These are phyloP conservation scores for Chalara sp. DNA, from an alignment of 2,329 filamentous ascomycete species.

Conservation along the genomic window DNA sequence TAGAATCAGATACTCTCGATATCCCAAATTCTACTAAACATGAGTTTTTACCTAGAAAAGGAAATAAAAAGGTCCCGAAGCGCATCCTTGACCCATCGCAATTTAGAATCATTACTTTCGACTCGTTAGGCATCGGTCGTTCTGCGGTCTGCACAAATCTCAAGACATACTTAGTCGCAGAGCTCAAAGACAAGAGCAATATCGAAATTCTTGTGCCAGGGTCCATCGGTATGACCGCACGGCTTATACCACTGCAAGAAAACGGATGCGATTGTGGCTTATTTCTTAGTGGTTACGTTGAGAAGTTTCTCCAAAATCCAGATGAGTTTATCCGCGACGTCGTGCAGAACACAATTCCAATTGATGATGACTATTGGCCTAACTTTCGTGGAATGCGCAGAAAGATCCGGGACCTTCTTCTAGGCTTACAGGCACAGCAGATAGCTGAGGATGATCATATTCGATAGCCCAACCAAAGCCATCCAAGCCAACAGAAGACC, in stretches of 20 bases:
- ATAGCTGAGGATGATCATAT: too few relatives aligned
- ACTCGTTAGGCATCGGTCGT: constrained; percentile 62
- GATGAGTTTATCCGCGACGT: constrained; percentile 62
- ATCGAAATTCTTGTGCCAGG: constrained; percentile 24
- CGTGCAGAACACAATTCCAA: constrained; percentile 49
- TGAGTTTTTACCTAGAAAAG: constrained; percentile 22
- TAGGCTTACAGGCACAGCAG: too few relatives aligned
- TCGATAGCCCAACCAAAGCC: too few relatives aligned
- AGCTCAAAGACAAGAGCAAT: constrained; percentile 57
- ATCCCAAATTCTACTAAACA: constrained; percentile 5
- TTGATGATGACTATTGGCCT: constrained; percentile 42
- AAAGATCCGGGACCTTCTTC: constrained; percentile 60
- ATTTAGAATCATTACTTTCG: constrained; percentile 76
- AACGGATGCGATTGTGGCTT: constrained; percentile 90
- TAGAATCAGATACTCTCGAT: constrained; percentile 6
- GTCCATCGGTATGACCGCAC: constrained; percentile 57
- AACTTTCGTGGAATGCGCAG: constrained; percentile 52
- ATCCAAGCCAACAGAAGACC: too few relatives aligned
- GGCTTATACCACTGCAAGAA: constrained; percentile 67
- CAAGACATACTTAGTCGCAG: constrained; percentile 69
- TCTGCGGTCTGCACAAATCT: constrained; percentile 58
- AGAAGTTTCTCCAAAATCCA: constrained; percentile 73
- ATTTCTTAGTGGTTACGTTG: constrained; percentile 77
- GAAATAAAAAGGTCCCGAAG: constrained; percentile 20
- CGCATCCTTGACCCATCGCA: constrained; percentile 43